phyloP scores from a whole-genome alignment of 2,329 filamentous ascomycete species.

The Bimuria novae-zelandiae region DNA sequence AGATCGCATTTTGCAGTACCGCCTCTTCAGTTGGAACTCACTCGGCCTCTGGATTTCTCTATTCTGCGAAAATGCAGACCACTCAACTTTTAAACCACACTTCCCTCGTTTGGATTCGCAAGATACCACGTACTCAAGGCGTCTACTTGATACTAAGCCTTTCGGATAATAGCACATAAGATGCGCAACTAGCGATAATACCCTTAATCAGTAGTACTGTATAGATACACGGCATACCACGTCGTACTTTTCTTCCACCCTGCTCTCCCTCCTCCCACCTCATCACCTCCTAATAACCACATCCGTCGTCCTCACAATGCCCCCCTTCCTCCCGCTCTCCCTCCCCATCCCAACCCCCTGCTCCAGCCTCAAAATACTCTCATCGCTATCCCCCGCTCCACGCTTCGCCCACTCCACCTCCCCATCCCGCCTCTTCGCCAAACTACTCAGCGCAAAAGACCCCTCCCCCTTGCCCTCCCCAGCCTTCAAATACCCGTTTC shows the following conservation, averaged over 20 bases:
- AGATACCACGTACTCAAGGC: not conserved
- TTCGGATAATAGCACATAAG: not conserved
- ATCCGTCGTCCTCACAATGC: slow-evolving; percentile 27
- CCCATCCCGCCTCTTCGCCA: slow-evolving; percentile 16
- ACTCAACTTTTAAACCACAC: no score
- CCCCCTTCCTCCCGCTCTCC: slow-evolving; percentile 3
- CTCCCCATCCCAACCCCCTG: slow-evolving; percentile 3
- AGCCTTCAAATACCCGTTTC: slow-evolving; percentile 24
- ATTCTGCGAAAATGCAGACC: no score
- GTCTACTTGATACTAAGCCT: not conserved
- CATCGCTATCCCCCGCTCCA: slow-evolving; percentile 14
- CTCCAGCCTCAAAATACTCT: slow-evolving; percentile 15
- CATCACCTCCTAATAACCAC: slow-evolving; percentile 18
- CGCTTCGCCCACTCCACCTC: slow-evolving; percentile 4
- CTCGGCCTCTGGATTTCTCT: no score
- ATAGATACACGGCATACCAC: not conserved
- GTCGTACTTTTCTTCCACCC: not conserved
- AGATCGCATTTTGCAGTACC: no score
- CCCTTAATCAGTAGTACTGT: not conserved
- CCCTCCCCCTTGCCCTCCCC: slow-evolving; percentile 16
- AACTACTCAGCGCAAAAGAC: slow-evolving; percentile 18
- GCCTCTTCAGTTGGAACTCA: no score
- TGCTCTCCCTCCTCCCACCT: not conserved
- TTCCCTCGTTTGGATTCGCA: no score
- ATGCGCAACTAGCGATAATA: not conserved